These are phyloP conservation scores for Gypsophila paniculata DNA, from an alignment of 179 eudicot species.

Conservation along the genomic window DNA sequence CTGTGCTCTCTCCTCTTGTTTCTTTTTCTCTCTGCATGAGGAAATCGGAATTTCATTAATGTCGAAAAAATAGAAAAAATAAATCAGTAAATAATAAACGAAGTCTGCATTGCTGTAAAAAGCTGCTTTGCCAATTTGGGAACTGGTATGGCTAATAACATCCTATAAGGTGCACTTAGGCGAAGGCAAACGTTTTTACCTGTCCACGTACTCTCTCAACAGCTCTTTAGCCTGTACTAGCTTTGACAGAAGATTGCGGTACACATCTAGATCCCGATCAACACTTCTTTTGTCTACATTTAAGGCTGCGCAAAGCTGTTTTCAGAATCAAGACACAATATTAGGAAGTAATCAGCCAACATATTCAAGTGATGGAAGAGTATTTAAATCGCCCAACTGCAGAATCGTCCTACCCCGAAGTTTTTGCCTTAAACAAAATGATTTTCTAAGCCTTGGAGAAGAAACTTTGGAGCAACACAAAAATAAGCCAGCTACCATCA, in stretches of 20 bases:
- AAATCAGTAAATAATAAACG: neutral
- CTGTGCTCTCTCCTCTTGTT: slow-evolving; percentile 54
- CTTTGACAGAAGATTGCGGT: slow-evolving; percentile 82
- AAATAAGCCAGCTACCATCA: no score
- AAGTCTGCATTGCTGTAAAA: neutral
- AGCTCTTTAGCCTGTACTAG: slow-evolving; percentile 95
- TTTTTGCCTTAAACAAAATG: no score
- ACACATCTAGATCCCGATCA: slow-evolving; percentile 93
- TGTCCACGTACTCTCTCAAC: slow-evolving; percentile 75
- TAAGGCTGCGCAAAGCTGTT: slow-evolving; percentile 83
- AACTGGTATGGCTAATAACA: neutral
- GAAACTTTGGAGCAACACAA: no score
- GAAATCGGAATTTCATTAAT: slow-evolving; percentile 8
- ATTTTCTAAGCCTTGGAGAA: no score
- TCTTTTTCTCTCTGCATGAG: slow-evolving; percentile 91
- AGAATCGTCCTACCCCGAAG: no score
- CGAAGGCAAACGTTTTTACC: no score
- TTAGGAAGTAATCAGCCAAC: neutral
- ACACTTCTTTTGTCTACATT: slow-evolving; percentile 84
- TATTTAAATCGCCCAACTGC: no score
- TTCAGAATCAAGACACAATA: slow-evolving; percentile 10
- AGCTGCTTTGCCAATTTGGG: neutral
- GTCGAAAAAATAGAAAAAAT: neutral
- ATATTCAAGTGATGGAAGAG: neutral
- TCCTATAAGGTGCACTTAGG: no score